Percentiles rank a stretch among this genome's conserved stretches.
Conservation (phyloP, 208 protist genomes). For the Tritrichomonas foetus region DNA sequence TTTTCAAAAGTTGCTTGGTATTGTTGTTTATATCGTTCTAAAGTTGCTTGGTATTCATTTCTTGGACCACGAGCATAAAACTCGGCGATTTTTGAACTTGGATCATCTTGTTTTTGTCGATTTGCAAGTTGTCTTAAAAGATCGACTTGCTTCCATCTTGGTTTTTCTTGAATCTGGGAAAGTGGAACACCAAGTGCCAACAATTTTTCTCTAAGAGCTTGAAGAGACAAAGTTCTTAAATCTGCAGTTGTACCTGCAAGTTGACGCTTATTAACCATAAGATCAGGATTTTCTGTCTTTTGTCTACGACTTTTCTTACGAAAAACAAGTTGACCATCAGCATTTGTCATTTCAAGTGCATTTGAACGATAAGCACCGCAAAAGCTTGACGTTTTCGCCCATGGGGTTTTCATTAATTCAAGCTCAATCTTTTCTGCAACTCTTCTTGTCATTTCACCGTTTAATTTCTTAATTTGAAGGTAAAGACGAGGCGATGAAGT, state of each 20-base stretch:
- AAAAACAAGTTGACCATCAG: neutral
- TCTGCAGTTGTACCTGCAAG: neutral
- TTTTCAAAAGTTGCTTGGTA: neutral
- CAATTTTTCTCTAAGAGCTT: neutral
- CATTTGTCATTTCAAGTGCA: neutral
- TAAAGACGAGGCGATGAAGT: neutral
- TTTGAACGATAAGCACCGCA: neutral
- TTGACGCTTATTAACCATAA: neutral
- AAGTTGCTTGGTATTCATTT: neutral
- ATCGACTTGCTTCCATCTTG: neutral
- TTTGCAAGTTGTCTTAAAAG: neutral
- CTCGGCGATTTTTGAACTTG: neutral
- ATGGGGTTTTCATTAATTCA: conserved; percentile 27
- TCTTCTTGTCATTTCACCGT: neutral
- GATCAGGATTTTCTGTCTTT: neutral
- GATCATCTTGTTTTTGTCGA: neutral
- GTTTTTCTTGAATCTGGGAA: neutral
- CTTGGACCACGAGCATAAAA: neutral
- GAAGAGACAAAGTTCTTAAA: neutral
- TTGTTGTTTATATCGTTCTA: neutral
- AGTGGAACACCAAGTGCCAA: neutral
- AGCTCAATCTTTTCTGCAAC: conserved; percentile 9
- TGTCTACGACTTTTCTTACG: neutral
- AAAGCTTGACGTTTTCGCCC: neutral
- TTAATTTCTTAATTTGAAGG: neutral